Percentiles rank a stretch among this genome's conserved stretches.
Conservation (phyloP, 352 stramenopile genomes). For the Phytophthora tentaculata region DNA sequence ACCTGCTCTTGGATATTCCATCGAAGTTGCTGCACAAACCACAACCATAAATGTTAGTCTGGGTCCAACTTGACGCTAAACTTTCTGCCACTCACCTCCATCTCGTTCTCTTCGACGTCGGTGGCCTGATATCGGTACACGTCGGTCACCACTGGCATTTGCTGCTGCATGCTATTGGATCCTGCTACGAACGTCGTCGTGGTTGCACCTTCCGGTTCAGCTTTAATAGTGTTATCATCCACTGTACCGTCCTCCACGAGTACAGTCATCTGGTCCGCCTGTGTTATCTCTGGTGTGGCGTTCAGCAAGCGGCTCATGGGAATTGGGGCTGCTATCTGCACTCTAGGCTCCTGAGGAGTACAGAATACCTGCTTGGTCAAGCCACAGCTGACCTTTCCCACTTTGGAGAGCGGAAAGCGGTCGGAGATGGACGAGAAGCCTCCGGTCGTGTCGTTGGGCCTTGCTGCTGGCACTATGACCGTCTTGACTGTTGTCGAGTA, state of each 20-base stretch:
- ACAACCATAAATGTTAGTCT: constrained; percentile 10
- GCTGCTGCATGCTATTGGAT: constrained; percentile 19
- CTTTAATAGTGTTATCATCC: constrained; percentile 45
- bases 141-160: constrained; percentile 32
- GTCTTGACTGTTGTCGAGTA: constrained; percentile 34
- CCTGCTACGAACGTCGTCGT: constrained; percentile 32
- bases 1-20: constrained; percentile 74
- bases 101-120: constrained; percentile 73
- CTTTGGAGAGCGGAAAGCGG: constrained; percentile 51
- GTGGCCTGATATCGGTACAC: constrained; percentile 65
- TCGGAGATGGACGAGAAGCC: constrained; percentile 73
- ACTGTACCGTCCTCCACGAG: constrained; percentile 53
- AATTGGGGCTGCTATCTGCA: constrained; percentile 18
- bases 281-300: constrained; percentile 51
- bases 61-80: constrained; percentile 8
- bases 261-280: constrained; percentile 64
- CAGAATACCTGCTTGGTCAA: constrained; percentile 33
- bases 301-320: constrained; percentile 44
- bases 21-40: constrained; percentile 54
- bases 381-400: constrained; percentile 45
- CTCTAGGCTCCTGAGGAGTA: constrained; percentile 25
- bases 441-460: constrained; percentile 15
- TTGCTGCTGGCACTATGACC: constrained; percentile 14
- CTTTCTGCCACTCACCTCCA: constrained; percentile 58
- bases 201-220: constrained; percentile 37